Conservation (phyloP, 169 alveolate species). For the Perkinsus chesapeaki region DNA sequence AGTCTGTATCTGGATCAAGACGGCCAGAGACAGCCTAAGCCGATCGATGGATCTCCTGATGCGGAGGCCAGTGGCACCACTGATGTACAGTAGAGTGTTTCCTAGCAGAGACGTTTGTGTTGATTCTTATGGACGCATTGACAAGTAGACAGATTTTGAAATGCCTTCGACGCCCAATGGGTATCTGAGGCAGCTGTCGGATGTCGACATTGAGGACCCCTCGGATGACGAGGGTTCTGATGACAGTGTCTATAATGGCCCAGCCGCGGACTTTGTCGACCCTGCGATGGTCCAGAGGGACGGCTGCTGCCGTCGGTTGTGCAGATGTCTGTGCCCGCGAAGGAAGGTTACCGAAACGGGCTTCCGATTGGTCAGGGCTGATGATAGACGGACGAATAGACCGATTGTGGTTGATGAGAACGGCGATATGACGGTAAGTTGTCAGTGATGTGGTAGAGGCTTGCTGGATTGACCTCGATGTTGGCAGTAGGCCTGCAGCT, state of each 20-base stretch:
- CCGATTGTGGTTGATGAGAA: neutral
- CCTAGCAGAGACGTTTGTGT: neutral
- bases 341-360: neutral
- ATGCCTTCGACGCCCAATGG: neutral
- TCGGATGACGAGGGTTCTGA: neutral
- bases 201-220: neutral
- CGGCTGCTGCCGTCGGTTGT: neutral
- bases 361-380: neutral
- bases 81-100: neutral
- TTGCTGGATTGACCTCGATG: too few species aligned
- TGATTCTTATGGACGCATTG: neutral
- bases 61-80: neutral
- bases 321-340: neutral
- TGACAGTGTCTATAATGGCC: neutral
- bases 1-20: conserved; percentile 63
- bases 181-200: neutral
- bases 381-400: neutral
- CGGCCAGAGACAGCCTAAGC: neutral
- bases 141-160: neutral
- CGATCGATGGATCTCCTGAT: neutral
- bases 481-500: too few species aligned
- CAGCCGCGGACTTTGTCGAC: neutral
- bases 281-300: neutral
- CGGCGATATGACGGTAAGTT: neutral
- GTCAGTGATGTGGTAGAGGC: neutral